Base-by-base conservation (phyloP, 345 rosid species). In the Moricandia arvensis region DNA sequence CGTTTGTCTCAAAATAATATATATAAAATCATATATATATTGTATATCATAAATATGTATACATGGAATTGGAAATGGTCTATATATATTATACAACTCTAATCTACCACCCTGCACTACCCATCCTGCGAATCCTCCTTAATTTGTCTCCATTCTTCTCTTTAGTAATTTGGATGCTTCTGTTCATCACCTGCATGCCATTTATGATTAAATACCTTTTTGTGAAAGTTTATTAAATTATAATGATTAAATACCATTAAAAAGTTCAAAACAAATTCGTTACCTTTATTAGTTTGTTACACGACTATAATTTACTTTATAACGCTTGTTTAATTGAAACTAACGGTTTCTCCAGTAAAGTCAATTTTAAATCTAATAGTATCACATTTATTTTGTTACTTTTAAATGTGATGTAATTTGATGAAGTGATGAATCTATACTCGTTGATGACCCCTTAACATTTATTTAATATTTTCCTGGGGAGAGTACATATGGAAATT, bases 71-170 rank as follows among this genome's bases (percentile, higher is more conserved):
- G 7, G 24, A 38, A 59, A 16, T 27, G 58, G 30, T 41, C 57
- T n/a, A n/a, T 31, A 27, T 9, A 66, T 73, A 43, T 43, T 26
- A 35, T 49, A 63, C 30, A 63, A 35, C 49, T 63, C 67, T 63
- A 67, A 55, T 80, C 85, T 86, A 89, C 90, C 94, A 90, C n/a
- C 11, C 80, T 21, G 83, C 66, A 78, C 96, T 90, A 18, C 63
- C n/a, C 68, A 86, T 84, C 88, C 91, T 86, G 77, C 89, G 82
- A 35, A 85, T 73, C 62, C 72, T 69, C 82, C 47, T 85, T 79
- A 82, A 3, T 78, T 83, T 87, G 41, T 84, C 87, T 27, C 71
- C 80, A 59, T 75, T 83, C 84, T 80, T 84, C 63, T 71, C 84
- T 47, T n/a, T 65, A 12, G 24, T 75, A 55, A 18, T 78, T 8